phyloP scores from a whole-genome alignment of 202 grass and related monocot genomes.

The Schoenoplectus tabernaemontani region DNA sequence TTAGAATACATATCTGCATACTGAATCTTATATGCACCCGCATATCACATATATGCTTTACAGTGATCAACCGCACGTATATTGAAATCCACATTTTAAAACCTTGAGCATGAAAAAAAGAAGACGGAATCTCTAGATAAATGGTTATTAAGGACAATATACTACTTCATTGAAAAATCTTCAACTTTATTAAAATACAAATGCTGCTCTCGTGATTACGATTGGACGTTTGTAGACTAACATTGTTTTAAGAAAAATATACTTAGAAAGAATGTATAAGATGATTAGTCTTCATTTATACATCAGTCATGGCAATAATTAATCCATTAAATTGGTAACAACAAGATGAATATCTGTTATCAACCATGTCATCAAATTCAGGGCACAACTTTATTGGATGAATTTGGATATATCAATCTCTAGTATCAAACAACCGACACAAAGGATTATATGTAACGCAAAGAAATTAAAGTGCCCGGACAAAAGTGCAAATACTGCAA shows the following conservation, averaged over 20 bases:
- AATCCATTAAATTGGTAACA: neutral
- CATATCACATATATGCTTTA: too few relatives aligned
- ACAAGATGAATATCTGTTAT: neutral
- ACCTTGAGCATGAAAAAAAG: too few relatives aligned
- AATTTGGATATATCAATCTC: neutral
- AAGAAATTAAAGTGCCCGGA: neutral
- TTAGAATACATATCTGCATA: too few relatives aligned
- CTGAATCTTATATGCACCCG: too few relatives aligned
- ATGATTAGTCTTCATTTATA: neutral
- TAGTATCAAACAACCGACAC: neutral
- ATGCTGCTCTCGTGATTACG: neutral
- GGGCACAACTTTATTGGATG: neutral
- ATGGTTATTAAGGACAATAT: neutral
- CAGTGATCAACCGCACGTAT: too few relatives aligned
- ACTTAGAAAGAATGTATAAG: neutral
- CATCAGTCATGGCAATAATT: neutral
- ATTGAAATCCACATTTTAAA: too few relatives aligned
- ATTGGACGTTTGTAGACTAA: neutral
- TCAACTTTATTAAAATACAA: neutral
- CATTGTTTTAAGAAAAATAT: neutral
- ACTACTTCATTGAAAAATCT: neutral
- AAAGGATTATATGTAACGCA: constrained; percentile 5
- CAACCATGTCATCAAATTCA: neutral
- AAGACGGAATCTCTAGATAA: too few relatives aligned
- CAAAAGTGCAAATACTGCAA: neutral